phyloP scores from a whole-genome alignment of 2,329 filamentous ascomycete genomes.

The Aspergillus proliferans region DNA sequence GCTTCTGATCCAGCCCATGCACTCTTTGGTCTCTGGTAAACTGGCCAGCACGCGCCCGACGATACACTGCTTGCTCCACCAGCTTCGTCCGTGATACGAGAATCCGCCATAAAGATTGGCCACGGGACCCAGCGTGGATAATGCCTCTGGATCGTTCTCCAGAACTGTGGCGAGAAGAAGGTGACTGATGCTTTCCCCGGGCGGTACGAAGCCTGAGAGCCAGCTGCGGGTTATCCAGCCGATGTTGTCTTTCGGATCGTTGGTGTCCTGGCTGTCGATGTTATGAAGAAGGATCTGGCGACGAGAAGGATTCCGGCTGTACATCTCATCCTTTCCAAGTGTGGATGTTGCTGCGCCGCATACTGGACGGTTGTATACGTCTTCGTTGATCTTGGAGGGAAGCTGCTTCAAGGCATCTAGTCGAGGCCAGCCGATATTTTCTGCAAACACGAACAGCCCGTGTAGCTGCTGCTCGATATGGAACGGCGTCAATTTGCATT shows the following conservation, averaged over 20 bases:
- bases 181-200: constrained; percentile 49
- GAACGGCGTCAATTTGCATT: constrained; percentile 31
- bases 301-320: constrained; percentile 21
- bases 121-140: constrained; percentile 44
- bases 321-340: constrained; percentile 23
- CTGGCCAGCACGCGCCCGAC: constrained; percentile 50
- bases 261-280: constrained; percentile 5
- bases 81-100: constrained; percentile 43
- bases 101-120: constrained; percentile 53
- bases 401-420: constrained; percentile 34
- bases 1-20: constrained; percentile 51
- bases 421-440: constrained; percentile 46
- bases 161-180: constrained; percentile 52
- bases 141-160: constrained; percentile 48
- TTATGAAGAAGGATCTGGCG: constrained; percentile 23
- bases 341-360: not conserved
- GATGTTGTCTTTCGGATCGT: constrained; percentile 29
- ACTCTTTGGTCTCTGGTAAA: constrained; percentile 40
- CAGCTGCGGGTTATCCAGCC: constrained; percentile 53
- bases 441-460: constrained; percentile 47
- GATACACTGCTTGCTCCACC: constrained; percentile 53
- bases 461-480: constrained; percentile 40
- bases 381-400: constrained; percentile 27
- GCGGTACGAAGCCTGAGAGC: constrained; percentile 50
- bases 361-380: constrained; percentile 10